Percentiles rank a stretch among this genome's conserved stretches.
These are phyloP conservation scores for Lactarius sp. DNA, from an alignment of 768 basidiomycete species.

Conservation along the genomic window DNA sequence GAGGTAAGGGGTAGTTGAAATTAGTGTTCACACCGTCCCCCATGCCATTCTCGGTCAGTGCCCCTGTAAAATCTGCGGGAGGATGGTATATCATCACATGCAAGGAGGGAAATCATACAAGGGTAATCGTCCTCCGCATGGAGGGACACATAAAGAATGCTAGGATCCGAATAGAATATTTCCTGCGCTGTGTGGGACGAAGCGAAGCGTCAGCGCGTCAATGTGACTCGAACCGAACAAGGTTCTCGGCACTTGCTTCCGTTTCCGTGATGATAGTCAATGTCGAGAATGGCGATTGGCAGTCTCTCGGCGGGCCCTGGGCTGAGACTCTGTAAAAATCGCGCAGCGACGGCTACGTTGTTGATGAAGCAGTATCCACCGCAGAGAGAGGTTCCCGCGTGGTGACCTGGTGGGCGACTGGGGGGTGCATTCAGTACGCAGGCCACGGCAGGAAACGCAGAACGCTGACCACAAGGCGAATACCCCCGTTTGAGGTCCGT, in stretches of 20 bases:
- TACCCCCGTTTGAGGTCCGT: conserved; percentile 10
- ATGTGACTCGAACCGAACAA: neutral
- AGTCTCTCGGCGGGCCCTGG: neutral
- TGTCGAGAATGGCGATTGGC: conserved; percentile 32
- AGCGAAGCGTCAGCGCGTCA: neutral
- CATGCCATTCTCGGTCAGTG: conserved; percentile 28
- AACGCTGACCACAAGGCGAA: conserved; percentile 30
- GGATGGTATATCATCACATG: neutral
- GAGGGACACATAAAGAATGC: conserved; percentile 33
- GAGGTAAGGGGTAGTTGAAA: conserved; percentile 33
- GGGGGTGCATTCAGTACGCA: neutral
- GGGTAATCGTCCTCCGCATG: conserved; percentile 34
- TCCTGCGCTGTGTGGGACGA: conserved; percentile 28
- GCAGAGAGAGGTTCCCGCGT: conserved; percentile 30
- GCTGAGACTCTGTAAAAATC: conserved; percentile 26
- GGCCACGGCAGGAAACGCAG: neutral
- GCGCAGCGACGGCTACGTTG: conserved; percentile 34
- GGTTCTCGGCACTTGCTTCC: conserved; percentile 25
- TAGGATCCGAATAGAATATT: conserved; percentile 32
- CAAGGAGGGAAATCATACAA: conserved; percentile 26
- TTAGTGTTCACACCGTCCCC: conserved; percentile 29
- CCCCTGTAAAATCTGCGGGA: conserved; percentile 32
- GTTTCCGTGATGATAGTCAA: conserved; percentile 39
- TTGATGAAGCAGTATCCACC: conserved; percentile 37
- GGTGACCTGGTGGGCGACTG: conserved; percentile 35